Evolutionary conservation across 805 yeast genomes (phyloP).

Genomic region (Candida rishiriensis): DNA sequence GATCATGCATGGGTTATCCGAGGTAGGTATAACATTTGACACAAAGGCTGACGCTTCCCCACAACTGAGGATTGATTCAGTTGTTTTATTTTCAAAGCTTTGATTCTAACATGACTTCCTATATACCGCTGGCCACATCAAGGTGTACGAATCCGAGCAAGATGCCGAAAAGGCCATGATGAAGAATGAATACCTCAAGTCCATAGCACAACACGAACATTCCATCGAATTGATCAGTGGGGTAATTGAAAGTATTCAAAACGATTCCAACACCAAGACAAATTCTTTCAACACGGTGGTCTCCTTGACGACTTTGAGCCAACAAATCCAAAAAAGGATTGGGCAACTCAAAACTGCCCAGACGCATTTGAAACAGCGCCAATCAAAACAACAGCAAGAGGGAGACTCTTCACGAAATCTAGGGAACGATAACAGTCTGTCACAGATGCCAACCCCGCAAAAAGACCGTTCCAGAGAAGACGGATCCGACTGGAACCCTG

Average conservation of each 20-base stretch:
- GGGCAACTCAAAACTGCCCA: conserved; percentile 17
- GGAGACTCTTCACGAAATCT: no score
- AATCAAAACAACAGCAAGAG: conserved; percentile 2
- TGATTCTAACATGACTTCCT: no score
- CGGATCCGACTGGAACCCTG: neutral
- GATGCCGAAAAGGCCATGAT: conserved; percentile 47
- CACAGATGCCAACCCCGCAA: conserved; percentile 1
- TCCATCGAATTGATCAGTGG: conserved; percentile 33
- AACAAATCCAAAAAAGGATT: conserved; percentile 22
- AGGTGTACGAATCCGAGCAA: conserved; percentile 47
- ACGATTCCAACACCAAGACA: conserved; percentile 12
- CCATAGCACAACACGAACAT: conserved; percentile 34
- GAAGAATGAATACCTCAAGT: conserved; percentile 38
- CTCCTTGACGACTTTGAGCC: conserved; percentile 17
- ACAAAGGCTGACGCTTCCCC: neutral
- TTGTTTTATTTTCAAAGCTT: neutral
- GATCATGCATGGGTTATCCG: conserved; percentile 20
- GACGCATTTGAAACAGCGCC: conserved; percentile 10
- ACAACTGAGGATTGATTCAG: neutral
- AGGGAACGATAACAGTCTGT: neutral
- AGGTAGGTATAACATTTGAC: conserved; percentile 19
- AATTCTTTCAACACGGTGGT: conserved; percentile 15
- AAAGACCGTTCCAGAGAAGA: neutral
- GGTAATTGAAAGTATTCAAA: conserved; percentile 10
- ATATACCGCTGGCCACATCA: neutral